phyloP scores from a whole-genome alignment of 139 green algal species.

The Ettlia oleoabundans region DNA sequence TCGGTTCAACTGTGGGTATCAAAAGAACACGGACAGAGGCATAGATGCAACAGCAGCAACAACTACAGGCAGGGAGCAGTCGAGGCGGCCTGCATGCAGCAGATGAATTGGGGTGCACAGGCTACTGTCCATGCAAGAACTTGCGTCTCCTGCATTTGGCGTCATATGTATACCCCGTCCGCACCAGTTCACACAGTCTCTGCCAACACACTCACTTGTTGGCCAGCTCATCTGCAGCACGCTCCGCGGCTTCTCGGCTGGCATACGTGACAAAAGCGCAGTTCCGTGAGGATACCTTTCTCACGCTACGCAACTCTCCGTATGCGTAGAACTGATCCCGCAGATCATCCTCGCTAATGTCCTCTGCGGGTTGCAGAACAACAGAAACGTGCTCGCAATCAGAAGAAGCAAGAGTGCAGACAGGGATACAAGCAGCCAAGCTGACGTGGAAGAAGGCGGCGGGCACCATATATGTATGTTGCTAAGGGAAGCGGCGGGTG shows the following conservation, averaged over 20 bases:
- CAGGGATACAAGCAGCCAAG: too few species aligned
- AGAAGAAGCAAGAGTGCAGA: background rate
- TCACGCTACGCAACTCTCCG: slow-evolving; percentile 79
- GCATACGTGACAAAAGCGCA: slow-evolving; percentile 92
- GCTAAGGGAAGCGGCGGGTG: too few species aligned
- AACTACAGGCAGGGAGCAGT: too few species aligned
- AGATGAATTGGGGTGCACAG: too few species aligned
- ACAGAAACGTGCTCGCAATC: background rate
- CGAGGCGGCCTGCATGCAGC: too few species aligned
- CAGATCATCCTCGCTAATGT: slow-evolving; percentile 88
- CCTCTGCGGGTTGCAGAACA: slow-evolving; percentile 23
- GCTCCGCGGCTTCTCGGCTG: slow-evolving; percentile 81
- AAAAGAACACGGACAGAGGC: too few species aligned
- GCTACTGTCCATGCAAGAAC: too few species aligned
- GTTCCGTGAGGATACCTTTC: slow-evolving; percentile 54
- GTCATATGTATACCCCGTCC: background rate
- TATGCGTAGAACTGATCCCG: slow-evolving; percentile 86
- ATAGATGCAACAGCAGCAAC: too few species aligned
- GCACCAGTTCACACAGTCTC: background rate
- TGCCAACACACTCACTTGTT: slow-evolving; percentile 24
- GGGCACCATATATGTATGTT: too few species aligned
- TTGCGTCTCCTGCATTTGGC: background rate
- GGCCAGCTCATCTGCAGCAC: slow-evolving; percentile 78
- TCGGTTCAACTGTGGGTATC: too few species aligned
- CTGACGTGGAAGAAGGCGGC: too few species aligned